These are phyloP conservation scores for Solanum gracilifrons DNA, from an alignment of 257 asterid species.

Conservation along the genomic window DNA sequence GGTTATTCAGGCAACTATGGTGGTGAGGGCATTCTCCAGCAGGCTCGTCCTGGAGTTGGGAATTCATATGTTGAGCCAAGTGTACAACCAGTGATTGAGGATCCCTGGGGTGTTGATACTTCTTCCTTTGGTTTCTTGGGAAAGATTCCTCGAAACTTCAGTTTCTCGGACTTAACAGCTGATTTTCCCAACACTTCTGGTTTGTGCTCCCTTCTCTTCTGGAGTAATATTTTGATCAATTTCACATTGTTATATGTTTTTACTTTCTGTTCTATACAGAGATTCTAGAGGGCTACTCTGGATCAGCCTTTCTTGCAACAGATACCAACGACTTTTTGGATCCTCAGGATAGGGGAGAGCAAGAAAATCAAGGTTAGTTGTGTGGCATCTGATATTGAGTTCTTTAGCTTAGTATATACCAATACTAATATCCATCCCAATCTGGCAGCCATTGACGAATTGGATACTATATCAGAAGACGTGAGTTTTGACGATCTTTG, in stretches of 20 bases:
- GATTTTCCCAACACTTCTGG: slow-evolving; percentile 70
- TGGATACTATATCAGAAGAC: slow-evolving; percentile 50
- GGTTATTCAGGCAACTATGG: slow-evolving; percentile 45
- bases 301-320: slow-evolving; percentile 61
- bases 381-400: not conserved
- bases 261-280: slow-evolving; percentile 29
- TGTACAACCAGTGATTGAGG: slow-evolving; percentile 34
- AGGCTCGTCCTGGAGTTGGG: slow-evolving; percentile 38
- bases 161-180: slow-evolving; percentile 77
- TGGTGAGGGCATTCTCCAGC: slow-evolving; percentile 35
- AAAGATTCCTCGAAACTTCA: slow-evolving; percentile 83
- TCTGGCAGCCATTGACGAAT: slow-evolving; percentile 32
- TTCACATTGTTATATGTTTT: not conserved
- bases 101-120: slow-evolving; percentile 33
- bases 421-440: not conserved
- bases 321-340: slow-evolving; percentile 38
- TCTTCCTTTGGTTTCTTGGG: slow-evolving; percentile 58
- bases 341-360: slow-evolving; percentile 35
- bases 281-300: slow-evolving; percentile 58
- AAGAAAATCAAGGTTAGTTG: slow-evolving; percentile 47
- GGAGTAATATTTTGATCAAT: not conserved
- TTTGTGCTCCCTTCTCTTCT: slow-evolving; percentile 14
- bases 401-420: not conserved
- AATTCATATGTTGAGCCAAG: slow-evolving; percentile 44
- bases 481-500: slow-evolving; percentile 43